Evolutionary conservation across 345 rosid genomes (phyloP).

Genomic region (Adansonia digitata): DNA sequence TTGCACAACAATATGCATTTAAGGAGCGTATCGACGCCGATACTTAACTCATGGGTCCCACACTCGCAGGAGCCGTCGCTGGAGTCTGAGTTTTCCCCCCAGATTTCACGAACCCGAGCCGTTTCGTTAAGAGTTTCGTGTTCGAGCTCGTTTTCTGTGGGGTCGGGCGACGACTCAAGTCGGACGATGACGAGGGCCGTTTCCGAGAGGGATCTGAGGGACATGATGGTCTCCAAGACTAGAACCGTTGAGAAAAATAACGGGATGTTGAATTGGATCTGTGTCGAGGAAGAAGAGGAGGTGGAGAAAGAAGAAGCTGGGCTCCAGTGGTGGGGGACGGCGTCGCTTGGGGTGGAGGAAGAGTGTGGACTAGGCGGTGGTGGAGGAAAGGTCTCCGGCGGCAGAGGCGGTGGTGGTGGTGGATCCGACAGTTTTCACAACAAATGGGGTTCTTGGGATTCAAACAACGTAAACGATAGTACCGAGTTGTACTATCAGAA

Average conservation of each 20-base stretch:
- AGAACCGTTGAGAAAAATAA: neutral
- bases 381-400: conserved; percentile 44
- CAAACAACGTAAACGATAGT: conserved; percentile 27
- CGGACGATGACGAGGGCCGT: conserved; percentile 43
- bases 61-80: conserved; percentile 48
- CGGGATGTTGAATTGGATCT: conserved; percentile 21
- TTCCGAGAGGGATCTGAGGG: conserved; percentile 55
- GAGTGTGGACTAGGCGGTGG: conserved; percentile 31
- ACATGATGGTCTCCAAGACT: conserved; percentile 13
- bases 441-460: conserved; percentile 25
- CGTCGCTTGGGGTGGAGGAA: conserved; percentile 17
- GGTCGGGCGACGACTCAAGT: conserved; percentile 24
- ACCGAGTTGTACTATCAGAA: conserved; percentile 63
- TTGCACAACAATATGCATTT: conserved; percentile 52
- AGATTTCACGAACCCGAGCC: conserved; percentile 19
- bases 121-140: conserved; percentile 30
- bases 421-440: conserved; percentile 36
- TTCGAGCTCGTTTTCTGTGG: conserved; percentile 28
- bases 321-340: conserved; percentile 22
- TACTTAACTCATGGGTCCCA: conserved; percentile 55
- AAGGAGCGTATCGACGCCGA: conserved; percentile 73
- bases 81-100: conserved; percentile 33
- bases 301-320: conserved; percentile 29
- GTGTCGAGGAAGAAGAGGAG: conserved; percentile 41
- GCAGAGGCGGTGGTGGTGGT: conserved; percentile 21